A percentile compares a stretch with the other conserved stretches of the same genome.
Evolutionary conservation across 2,329 filamentous ascomycete genomes (phyloP).

Genomic region (Dothideomycetes sp.): DNA sequence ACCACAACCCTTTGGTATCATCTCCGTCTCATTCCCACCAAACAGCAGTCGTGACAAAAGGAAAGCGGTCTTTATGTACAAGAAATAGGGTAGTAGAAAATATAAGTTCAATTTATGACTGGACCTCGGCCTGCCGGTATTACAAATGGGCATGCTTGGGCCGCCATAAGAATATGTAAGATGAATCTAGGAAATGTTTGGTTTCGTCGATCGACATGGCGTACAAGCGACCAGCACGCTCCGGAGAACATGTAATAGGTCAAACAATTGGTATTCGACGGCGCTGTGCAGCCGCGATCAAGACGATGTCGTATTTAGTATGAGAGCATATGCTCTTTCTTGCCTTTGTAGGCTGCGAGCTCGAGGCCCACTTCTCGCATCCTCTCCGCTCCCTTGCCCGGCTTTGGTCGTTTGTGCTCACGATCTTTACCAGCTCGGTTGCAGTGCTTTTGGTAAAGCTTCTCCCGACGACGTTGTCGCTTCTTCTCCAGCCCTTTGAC

Average conservation of each 20-base stretch:
- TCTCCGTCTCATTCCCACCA: neutral
- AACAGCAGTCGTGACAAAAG: neutral
- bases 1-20: neutral
- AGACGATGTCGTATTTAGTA: conserved; percentile 20
- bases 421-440: conserved; percentile 59
- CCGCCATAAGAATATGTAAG: neutral
- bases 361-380: conserved; percentile 88
- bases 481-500: conserved; percentile 94
- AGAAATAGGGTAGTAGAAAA: no score
- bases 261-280: conserved; percentile 7
- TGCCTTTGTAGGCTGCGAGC: conserved; percentile 69
- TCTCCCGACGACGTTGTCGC: conserved; percentile 83
- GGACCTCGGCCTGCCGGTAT: conserved; percentile 3
- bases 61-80: conserved; percentile 5
- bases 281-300: conserved; percentile 9
- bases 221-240: conserved; percentile 11
- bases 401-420: conserved; percentile 48
- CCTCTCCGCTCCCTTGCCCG: conserved; percentile 79
- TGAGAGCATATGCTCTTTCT: conserved; percentile 40
- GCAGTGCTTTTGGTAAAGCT: conserved; percentile 82
- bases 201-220: conserved; percentile 4
- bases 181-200: conserved; percentile 1
- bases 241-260: conserved; percentile 7
- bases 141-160: neutral
- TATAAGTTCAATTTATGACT: neutral